A percentile compares a stretch with the other conserved stretches of the same genome.
These are phyloP conservation scores for Verticillium tricorpus DNA, from an alignment of 2,329 filamentous ascomycete genomes.

Conservation along the genomic window DNA sequence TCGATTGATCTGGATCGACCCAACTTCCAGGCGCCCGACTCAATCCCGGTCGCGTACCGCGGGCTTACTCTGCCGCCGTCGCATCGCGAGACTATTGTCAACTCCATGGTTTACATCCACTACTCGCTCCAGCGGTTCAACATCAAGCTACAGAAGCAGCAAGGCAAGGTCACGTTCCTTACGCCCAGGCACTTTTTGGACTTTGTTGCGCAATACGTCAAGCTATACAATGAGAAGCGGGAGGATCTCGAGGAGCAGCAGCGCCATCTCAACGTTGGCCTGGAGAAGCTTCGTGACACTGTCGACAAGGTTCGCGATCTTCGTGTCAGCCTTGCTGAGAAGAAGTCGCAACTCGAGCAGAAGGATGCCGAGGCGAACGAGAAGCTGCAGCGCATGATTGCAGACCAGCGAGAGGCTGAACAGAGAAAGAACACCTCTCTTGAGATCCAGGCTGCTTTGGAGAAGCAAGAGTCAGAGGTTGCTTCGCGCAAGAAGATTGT, in stretches of 20 bases:
- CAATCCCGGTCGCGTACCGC: slow-evolving; percentile 87
- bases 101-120: slow-evolving; percentile 98
- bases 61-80: slow-evolving; percentile 79
- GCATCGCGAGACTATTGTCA: slow-evolving; percentile 88
- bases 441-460: slow-evolving; percentile 81
- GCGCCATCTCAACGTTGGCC: slow-evolving; percentile 93
- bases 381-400: slow-evolving; percentile 95
- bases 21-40: slow-evolving; percentile 82
- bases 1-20: slow-evolving; percentile 91
- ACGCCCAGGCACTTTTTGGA: slow-evolving; percentile 97
- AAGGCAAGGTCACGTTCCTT: slow-evolving; percentile 87
- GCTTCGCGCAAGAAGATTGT: slow-evolving; percentile 80
- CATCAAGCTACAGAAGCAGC: slow-evolving; percentile 79
- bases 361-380: slow-evolving; percentile 96
- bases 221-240: slow-evolving; percentile 95
- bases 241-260: slow-evolving; percentile 98
- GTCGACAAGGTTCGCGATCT: slow-evolving; percentile 96
- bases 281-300: slow-evolving; percentile 95
- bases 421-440: slow-evolving; percentile 83
- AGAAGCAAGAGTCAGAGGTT: slow-evolving; percentile 86
- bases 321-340: slow-evolving; percentile 83
- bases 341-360: slow-evolving; percentile 86
- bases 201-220: slow-evolving; percentile 96
- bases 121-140: slow-evolving; percentile 93
- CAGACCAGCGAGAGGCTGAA: slow-evolving; percentile 91